Conservation (phyloP, 257 asterid genomes). For the Solanum pinnatisectum region DNA sequence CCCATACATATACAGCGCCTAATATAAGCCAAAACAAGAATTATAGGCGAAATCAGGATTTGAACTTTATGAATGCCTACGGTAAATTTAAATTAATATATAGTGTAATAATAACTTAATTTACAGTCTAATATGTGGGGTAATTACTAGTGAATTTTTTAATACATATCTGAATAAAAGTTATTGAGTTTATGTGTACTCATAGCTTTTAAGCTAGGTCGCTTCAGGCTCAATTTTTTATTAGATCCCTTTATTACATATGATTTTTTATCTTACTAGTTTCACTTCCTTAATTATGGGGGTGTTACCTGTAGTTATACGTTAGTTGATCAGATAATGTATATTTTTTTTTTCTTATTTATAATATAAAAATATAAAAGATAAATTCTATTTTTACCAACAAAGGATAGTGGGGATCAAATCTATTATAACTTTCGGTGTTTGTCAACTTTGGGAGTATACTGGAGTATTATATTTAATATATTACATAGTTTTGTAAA, state of each 20-base stretch:
- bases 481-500: not conserved
- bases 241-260: not conserved
- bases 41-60: not conserved
- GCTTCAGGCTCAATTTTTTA: not conserved
- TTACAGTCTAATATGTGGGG: not conserved
- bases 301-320: not conserved
- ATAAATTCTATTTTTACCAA: not conserved
- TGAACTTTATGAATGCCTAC: not conserved
- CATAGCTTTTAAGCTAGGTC: not conserved
- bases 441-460: conserved; percentile 1
- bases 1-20: not conserved
- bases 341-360: not conserved
- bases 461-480: not conserved
- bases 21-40: not conserved
- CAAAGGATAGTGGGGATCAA: not conserved
- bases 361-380: not conserved
- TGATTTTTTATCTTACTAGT: not conserved
- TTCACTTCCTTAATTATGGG: not conserved
- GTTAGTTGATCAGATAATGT: not conserved
- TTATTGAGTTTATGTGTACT: not conserved
- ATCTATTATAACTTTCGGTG: conserved; percentile 2
- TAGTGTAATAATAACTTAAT: not conserved
- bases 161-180: not conserved
- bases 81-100: not conserved
- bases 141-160: not conserved